Evolutionary conservation across 495 filamentous ascomycete species (phyloP).

Genomic region (Penicillium subrubescens): DNA sequence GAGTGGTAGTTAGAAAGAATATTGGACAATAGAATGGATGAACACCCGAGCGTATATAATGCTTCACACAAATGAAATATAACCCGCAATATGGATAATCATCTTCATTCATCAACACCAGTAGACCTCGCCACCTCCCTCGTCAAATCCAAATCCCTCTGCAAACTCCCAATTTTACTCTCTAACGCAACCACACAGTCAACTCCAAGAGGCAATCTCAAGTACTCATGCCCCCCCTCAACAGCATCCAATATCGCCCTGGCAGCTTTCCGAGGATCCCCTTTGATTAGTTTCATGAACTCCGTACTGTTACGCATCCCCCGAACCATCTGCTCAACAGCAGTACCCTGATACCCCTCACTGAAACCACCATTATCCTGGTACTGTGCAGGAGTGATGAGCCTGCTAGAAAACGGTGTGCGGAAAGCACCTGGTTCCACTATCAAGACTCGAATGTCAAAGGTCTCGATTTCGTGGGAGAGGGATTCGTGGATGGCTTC

Average conservation of each 20-base stretch:
- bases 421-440: slow-evolving; percentile 54
- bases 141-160: slow-evolving; percentile 23
- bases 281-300: slow-evolving; percentile 11
- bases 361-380: slow-evolving; percentile 25
- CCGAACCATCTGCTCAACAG: slow-evolving; percentile 38
- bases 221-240: slow-evolving; percentile 11
- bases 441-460: slow-evolving; percentile 48
- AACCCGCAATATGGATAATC: not conserved
- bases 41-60: not conserved
- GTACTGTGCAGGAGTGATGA: slow-evolving; percentile 7
- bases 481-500: slow-evolving; percentile 42
- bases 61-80: not conserved
- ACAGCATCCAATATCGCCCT: slow-evolving; percentile 16
- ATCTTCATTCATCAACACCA: slow-evolving; percentile 1
- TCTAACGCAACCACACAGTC: slow-evolving; percentile 29
- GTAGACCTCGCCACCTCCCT: slow-evolving; percentile 18
- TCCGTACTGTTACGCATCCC: not conserved
- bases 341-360: slow-evolving; percentile 42
- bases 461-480: slow-evolving; percentile 37
- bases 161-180: slow-evolving; percentile 21
- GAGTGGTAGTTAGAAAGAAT: not conserved
- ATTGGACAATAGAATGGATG: not conserved
- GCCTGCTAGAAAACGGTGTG: slow-evolving; percentile 42
- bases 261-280: slow-evolving; percentile 27
- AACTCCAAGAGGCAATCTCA: slow-evolving; percentile 22